Percentiles rank a stretch among this genome's conserved stretches.
These are phyloP conservation scores for Leucaena leucocephala DNA, from an alignment of 306 rosid genomes.

Conservation along the genomic window DNA sequence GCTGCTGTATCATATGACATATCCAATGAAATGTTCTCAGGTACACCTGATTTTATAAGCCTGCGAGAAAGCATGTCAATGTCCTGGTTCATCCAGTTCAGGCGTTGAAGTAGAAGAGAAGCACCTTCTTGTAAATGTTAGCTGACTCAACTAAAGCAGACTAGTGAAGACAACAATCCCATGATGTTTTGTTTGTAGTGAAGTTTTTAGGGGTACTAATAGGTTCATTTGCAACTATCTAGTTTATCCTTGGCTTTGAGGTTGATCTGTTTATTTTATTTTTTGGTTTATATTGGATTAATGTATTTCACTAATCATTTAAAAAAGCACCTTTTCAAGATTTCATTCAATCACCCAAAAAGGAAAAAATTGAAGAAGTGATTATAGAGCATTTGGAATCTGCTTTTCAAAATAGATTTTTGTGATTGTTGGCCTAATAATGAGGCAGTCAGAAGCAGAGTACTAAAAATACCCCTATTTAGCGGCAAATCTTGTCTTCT, in stretches of 20 bases:
- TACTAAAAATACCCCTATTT: background rate
- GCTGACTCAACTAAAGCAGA: background rate
- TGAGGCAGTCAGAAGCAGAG: background rate
- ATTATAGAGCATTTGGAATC: background rate
- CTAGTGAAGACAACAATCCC: background rate
- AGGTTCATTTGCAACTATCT: background rate
- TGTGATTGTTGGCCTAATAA: background rate
- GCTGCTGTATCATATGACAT: background rate
- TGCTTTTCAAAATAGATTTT: background rate
- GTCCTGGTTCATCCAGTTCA: background rate
- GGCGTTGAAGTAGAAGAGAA: background rate
- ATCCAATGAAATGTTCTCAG: background rate
- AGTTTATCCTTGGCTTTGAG: background rate
- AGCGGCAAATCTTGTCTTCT: background rate
- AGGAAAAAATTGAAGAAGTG: background rate
- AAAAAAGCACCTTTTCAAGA: background rate
- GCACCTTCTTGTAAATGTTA: background rate
- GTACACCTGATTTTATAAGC: background rate
- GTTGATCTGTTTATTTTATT: background rate
- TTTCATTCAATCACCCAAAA: background rate
- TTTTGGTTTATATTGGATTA: background rate
- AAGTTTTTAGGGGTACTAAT: background rate
- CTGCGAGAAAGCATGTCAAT: background rate
- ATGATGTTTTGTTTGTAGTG: background rate
- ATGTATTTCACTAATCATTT: background rate